These are phyloP conservation scores for Amanita fuliginea DNA, from an alignment of 768 basidiomycete genomes.

Conservation along the genomic window DNA sequence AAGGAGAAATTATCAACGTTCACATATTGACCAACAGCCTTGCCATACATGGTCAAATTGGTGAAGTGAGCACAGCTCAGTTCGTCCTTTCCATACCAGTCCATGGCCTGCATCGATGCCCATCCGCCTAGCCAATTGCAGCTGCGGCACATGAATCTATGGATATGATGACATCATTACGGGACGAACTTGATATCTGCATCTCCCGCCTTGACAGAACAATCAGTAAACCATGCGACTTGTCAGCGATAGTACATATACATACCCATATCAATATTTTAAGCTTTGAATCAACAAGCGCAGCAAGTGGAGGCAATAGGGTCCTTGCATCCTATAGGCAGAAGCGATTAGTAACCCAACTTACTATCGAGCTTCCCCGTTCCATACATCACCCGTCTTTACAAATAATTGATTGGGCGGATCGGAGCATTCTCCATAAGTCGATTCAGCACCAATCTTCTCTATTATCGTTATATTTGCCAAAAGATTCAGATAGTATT, in stretches of 20 bases:
- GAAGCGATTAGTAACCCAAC: background rate
- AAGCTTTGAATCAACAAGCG: slow-evolving; percentile 31
- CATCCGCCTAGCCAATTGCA: slow-evolving; percentile 39
- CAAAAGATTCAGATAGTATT: slow-evolving; percentile 42
- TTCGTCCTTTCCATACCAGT: slow-evolving; percentile 32
- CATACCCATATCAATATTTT: slow-evolving; percentile 37
- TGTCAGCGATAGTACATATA: background rate
- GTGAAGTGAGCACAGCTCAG: slow-evolving; percentile 26
- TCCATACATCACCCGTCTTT: slow-evolving; percentile 45
- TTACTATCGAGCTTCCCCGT: no score
- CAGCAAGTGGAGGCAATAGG: slow-evolving; percentile 36
- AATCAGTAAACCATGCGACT: slow-evolving; percentile 12
- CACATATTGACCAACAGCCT: slow-evolving; percentile 44
- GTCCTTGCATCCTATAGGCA: slow-evolving; percentile 38
- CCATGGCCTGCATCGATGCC: slow-evolving; percentile 30
- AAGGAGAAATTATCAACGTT: slow-evolving; percentile 61
- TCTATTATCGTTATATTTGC: slow-evolving; percentile 20
- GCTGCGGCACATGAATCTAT: slow-evolving; percentile 13
- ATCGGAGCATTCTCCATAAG: slow-evolving; percentile 38
- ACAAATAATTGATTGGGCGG: slow-evolving; percentile 29
- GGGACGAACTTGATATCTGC: slow-evolving; percentile 38
- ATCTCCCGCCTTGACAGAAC: slow-evolving; percentile 27
- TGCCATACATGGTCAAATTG: slow-evolving; percentile 47
- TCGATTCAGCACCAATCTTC: slow-evolving; percentile 41
- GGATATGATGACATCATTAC: background rate